Base-by-base conservation (phyloP, 148 eudicot genomes). In the Camellia granthamiana region DNA sequence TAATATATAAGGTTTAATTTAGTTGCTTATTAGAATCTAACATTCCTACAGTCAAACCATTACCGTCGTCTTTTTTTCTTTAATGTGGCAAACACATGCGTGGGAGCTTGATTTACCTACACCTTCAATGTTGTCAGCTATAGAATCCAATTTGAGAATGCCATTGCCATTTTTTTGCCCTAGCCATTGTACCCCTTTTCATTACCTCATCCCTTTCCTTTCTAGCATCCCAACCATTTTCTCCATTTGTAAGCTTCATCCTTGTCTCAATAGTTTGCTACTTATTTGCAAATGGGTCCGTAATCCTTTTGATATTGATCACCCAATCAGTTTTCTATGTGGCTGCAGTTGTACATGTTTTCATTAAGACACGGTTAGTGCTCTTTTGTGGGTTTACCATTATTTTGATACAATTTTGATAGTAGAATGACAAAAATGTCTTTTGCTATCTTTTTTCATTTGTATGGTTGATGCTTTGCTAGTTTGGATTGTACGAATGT, bases 281-380 rank as follows among this genome's bases (percentile, higher is more conserved):
- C 78, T 62, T 84, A 60, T 79, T 88, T 64, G 95, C 98, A 65
- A 95, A 91, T 89, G 97, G 94, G 61, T 69, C 83, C 46, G 52
- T 91, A 12, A 81, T 90, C 78, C 71, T 95, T 80, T 72, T 95
- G 83, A 78, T 88, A 81, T 74, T 86, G 30, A 78, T 87, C 80
- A 88, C 90, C 42, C 89, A 88, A 76, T 78, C 83, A 80, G 72
- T 87, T 70, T 87, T 91, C 86, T 85, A 90, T 61, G 62, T 76
- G 69, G 87, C 85, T 78, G 94, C 93, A 52, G 82, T 79, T 44
- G 60, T 83, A 64, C 93, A 93, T 81, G 91, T 93, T 80, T 89
- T 89, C 86, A 77, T 95, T 88, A 88, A 85, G 88, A 88, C 83
- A 84, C 75, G 97, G 98, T 95, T 62, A 84, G 91, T 81, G 56